Conservation (phyloP, 176 grass and related monocot genomes). For the Triticum monococcum region DNA sequence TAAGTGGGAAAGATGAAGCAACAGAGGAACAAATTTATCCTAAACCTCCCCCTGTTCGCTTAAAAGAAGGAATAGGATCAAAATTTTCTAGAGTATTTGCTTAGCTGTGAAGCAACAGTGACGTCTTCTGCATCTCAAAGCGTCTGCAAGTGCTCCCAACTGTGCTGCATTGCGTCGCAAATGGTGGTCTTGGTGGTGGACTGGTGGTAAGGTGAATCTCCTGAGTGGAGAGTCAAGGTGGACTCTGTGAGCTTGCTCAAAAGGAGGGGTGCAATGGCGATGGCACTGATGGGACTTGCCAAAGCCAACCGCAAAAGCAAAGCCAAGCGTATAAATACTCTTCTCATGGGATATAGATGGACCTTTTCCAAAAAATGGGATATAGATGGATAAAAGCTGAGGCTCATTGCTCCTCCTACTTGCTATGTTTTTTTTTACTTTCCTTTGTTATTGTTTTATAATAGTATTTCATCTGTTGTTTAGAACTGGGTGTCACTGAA, state of each 20-base stretch:
- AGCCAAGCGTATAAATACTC: conserved; percentile 33
- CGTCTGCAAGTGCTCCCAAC: neutral
- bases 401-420: conserved; percentile 5
- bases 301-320: conserved; percentile 22
- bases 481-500: conserved; percentile 12
- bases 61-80: conserved; percentile 10
- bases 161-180: too few relatives aligned
- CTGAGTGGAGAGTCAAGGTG: conserved; percentile 53
- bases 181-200: neutral
- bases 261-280: conserved; percentile 28
- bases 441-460: neutral
- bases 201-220: conserved; percentile 39
- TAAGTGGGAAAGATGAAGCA: neutral
- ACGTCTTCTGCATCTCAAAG: conserved; percentile 27
- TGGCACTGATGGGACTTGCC: conserved; percentile 27
- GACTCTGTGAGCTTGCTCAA: conserved; percentile 23
- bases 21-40: conserved; percentile 23
- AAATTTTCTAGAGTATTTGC: conserved; percentile 2
- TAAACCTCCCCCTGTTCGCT: neutral
- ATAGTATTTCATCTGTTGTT: neutral
- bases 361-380: too few relatives aligned
- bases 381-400: conserved; percentile 14
- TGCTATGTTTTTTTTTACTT: neutral
- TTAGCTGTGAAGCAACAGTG: conserved; percentile 56
- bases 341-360: conserved; percentile 6